phyloP scores from a whole-genome alignment of 1,284 basidiomycete genomes.

The Ustilago esculenta region DNA sequence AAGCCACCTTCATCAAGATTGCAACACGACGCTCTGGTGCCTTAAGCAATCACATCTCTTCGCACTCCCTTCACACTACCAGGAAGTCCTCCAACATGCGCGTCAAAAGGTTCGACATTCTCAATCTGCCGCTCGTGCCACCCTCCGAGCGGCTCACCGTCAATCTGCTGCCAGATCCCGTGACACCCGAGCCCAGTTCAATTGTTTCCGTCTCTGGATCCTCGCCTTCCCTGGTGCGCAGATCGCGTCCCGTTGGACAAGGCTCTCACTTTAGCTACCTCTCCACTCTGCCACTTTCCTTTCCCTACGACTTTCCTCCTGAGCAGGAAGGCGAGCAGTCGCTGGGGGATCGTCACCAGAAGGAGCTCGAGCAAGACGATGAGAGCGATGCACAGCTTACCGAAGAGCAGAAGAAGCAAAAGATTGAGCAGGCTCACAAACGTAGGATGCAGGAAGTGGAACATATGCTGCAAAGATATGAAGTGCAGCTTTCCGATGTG shows the following conservation, averaged over 20 bases:
- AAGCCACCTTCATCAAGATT: not conserved
- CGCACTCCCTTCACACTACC: constrained; percentile 6
- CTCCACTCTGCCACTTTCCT: constrained; percentile 81
- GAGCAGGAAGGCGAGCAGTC: constrained; percentile 41
- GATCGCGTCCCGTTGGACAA: constrained; percentile 74
- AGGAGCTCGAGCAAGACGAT: constrained; percentile 25
- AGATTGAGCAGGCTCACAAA: constrained; percentile 32
- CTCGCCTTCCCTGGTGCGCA: constrained; percentile 71
- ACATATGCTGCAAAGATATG: constrained; percentile 49
- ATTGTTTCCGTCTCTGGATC: constrained; percentile 70
- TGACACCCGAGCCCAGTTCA: constrained; percentile 71
- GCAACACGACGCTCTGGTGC: not conserved
- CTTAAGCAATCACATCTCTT: not conserved
- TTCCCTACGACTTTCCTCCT: constrained; percentile 80
- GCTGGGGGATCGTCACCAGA: constrained; percentile 41
- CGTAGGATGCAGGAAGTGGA: constrained; percentile 59
- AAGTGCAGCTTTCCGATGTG: constrained; percentile 38
- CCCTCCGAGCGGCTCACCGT: constrained; percentile 74
- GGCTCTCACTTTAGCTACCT: constrained; percentile 83
- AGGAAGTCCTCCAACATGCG: constrained; percentile 18
- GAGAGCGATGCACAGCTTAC: constrained; percentile 27
- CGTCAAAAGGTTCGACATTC: constrained; percentile 33
- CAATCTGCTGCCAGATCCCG: constrained; percentile 77
- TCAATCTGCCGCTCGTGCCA: constrained; percentile 74
- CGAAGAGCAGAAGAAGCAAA: constrained; percentile 33